Evolutionary conservation across 192 early-diverging fungal species (phyloP).

Genomic region (Entrophospora sp.): DNA sequence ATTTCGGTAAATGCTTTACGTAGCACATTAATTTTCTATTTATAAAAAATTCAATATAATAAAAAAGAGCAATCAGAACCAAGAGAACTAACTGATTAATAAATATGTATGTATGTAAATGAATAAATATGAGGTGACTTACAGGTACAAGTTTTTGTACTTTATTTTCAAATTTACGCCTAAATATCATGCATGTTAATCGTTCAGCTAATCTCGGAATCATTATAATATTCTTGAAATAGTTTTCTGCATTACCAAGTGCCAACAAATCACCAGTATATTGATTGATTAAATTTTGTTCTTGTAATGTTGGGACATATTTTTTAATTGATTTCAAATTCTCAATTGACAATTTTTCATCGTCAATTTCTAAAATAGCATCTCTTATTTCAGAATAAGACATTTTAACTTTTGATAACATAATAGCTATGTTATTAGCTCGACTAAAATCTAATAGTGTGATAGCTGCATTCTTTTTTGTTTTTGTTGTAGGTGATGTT

Average conservation of each 20-base stretch:
- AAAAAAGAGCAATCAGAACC: not conserved
- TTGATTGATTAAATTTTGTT: conserved; percentile 42
- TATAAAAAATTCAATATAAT: not conserved
- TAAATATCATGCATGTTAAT: conserved; percentile 43
- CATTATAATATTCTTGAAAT: conserved; percentile 39
- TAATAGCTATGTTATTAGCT: conserved; percentile 55
- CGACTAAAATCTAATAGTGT: conserved; percentile 44
- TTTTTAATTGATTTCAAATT: conserved; percentile 44
- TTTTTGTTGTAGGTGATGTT: conserved; percentile 1
- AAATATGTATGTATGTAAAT: no score
- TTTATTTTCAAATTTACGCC: conserved; percentile 41
- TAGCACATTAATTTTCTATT: conserved; percentile 41
- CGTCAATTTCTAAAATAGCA: conserved; percentile 44
- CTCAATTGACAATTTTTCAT: conserved; percentile 42
- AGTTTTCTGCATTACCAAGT: conserved; percentile 50
- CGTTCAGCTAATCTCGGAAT: conserved; percentile 45
- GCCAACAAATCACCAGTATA: conserved; percentile 37
- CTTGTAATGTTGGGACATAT: conserved; percentile 46
- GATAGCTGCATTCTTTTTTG: conserved; percentile 28
- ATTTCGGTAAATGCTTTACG: conserved; percentile 38
- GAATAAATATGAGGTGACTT: no score
- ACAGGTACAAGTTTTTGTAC: conserved; percentile 39
- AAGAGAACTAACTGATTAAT: not conserved
- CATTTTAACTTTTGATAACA: conserved; percentile 41
- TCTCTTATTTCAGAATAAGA: conserved; percentile 45